These are phyloP conservation scores for Ceratobasidium sp. DNA, from an alignment of 1,284 basidiomycete genomes.

Conservation along the genomic window DNA sequence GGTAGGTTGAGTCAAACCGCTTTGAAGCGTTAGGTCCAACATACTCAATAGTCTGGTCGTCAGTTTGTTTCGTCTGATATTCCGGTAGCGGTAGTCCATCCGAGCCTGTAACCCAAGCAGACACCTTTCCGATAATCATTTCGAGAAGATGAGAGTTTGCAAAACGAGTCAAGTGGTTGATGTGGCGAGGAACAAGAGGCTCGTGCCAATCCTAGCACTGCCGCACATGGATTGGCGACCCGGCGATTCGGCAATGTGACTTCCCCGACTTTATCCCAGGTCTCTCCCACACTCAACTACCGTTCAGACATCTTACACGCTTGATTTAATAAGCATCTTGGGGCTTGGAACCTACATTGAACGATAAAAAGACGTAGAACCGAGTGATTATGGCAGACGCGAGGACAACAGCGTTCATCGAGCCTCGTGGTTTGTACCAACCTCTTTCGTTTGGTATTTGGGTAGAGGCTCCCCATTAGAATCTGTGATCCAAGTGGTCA, in stretches of 20 bases:
- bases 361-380: constrained; percentile 23
- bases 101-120: not conserved
- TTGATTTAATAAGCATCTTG: not conserved
- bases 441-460: not conserved
- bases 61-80: not conserved
- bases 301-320: not conserved
- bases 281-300: not conserved
- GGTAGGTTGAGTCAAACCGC: not conserved
- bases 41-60: not conserved
- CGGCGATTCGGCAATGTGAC: constrained; percentile 20
- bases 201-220: too few species aligned
- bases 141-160: too few species aligned
- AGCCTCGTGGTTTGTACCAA: constrained; percentile 69
- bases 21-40: not conserved
- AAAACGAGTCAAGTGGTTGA: too few species aligned
- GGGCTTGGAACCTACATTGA: not conserved
- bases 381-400: constrained; percentile 79
- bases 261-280: constrained; percentile 19
- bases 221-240: not conserved
- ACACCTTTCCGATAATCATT: too few species aligned
- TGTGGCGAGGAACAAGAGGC: too few species aligned
- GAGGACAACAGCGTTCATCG: constrained; percentile 85
- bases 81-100: not conserved
- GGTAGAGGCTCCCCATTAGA: not conserved
- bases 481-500: not conserved